Percentiles rank a stretch among this genome's conserved stretches.
phyloP scores from a whole-genome alignment of 768 basidiomycete genomes.

The Gelatoporia subvermispora region DNA sequence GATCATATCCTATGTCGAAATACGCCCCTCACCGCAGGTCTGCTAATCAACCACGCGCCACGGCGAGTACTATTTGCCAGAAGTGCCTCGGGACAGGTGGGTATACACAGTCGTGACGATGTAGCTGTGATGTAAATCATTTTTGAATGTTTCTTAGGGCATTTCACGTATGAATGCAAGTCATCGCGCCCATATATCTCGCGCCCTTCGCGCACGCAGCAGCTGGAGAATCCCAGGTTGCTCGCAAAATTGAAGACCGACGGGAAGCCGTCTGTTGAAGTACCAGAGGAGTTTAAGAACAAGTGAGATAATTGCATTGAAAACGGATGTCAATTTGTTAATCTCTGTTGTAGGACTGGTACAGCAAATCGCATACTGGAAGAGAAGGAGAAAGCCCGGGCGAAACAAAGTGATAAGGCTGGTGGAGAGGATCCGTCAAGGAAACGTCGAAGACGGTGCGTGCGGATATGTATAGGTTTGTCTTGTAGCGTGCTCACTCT shows the following conservation, averaged over 20 bases:
- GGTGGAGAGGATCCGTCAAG: constrained; percentile 17
- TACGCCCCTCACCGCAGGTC: constrained; percentile 70
- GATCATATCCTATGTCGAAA: constrained; percentile 56
- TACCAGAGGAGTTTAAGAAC: constrained; percentile 87
- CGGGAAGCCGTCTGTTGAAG: constrained; percentile 73
- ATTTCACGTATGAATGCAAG: constrained; percentile 92
- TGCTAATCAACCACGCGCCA: constrained; percentile 58
- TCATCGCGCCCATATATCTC: constrained; percentile 74
- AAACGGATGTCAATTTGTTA: neutral
- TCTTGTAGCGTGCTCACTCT: neutral
- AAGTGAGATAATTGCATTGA: constrained; percentile 45
- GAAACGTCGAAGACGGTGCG: constrained; percentile 30
- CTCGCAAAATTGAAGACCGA: constrained; percentile 64
- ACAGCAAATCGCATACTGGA: constrained; percentile 84
- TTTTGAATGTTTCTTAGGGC: constrained; percentile 46
- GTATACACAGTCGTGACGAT: constrained; percentile 5
- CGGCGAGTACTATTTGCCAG: constrained; percentile 69
- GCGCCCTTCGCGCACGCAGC: constrained; percentile 84
- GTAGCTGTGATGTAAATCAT: neutral
- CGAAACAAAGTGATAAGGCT: constrained; percentile 30
- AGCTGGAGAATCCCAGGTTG: constrained; percentile 71
- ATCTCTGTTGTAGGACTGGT: constrained; percentile 47
- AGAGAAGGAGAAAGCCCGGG: constrained; percentile 74
- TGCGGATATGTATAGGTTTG: neutral
- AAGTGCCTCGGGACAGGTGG: constrained; percentile 72